Percentiles rank a stretch among this genome's conserved stretches.
These are phyloP conservation scores for Claviceps monticola DNA, from an alignment of 2,329 filamentous ascomycete genomes.

Conservation along the genomic window DNA sequence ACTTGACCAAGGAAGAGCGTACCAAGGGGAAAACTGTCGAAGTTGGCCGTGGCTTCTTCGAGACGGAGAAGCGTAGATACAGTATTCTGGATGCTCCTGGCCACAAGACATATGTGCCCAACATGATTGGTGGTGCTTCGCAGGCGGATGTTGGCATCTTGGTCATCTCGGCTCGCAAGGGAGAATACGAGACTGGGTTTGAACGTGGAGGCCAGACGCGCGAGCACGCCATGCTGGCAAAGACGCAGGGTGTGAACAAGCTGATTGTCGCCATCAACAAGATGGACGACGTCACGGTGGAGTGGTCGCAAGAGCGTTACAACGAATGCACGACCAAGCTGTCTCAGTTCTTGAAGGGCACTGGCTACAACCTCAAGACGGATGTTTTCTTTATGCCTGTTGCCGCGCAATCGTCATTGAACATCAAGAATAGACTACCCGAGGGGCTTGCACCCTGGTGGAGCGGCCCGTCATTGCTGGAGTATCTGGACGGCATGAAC, in stretches of 20 bases:
- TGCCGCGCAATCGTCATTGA: slow-evolving; percentile 71
- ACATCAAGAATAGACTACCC: slow-evolving; percentile 79
- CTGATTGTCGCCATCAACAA: slow-evolving; percentile 93
- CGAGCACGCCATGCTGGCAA: slow-evolving; percentile 94
- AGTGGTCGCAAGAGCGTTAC: slow-evolving; percentile 89
- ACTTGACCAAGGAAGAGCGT: slow-evolving; percentile 92
- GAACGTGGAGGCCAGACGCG: slow-evolving; percentile 92
- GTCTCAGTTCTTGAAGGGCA: slow-evolving; percentile 71
- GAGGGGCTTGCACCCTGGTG: slow-evolving; percentile 71
- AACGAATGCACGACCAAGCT: slow-evolving; percentile 89
- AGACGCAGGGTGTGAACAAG: slow-evolving; percentile 97
- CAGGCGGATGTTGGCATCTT: slow-evolving; percentile 90
- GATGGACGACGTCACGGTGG: slow-evolving; percentile 95
- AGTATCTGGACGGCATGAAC: slow-evolving; percentile 90
- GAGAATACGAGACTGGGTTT: slow-evolving; percentile 97
- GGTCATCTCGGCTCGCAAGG: slow-evolving; percentile 92
- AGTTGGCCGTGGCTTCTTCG: slow-evolving; percentile 89
- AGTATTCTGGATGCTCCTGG: slow-evolving; percentile 93
- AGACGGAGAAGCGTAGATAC: slow-evolving; percentile 92
- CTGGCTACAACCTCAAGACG: slow-evolving; percentile 87
- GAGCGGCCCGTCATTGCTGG: slow-evolving; percentile 76
- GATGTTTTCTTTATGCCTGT: slow-evolving; percentile 95
- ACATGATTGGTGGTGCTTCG: slow-evolving; percentile 93
- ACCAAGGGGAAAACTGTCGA: slow-evolving; percentile 97
- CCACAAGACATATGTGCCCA: slow-evolving; percentile 95